Percentiles rank a stretch among this genome's conserved stretches.
Evolutionary conservation across 2,329 filamentous ascomycete species (phyloP).

Genomic region (Colletotrichum theobromicola): DNA sequence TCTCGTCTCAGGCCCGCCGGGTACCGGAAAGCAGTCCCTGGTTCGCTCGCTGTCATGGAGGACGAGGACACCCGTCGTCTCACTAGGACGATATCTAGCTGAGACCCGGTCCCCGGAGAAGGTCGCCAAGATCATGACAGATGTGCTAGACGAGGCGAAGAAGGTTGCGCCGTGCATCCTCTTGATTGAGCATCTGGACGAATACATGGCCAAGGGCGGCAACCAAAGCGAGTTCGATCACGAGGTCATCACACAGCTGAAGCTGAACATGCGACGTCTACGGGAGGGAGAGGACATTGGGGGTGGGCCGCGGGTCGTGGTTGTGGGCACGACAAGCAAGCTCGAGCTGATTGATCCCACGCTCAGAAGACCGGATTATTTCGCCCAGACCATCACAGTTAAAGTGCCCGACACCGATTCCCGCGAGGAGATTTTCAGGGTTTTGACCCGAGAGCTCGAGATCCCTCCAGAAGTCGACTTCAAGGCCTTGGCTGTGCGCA

Average conservation of each 20-base stretch:
- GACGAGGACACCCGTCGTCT: conserved; percentile 75
- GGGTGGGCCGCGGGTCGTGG: conserved; percentile 77
- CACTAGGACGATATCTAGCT: conserved; percentile 42
- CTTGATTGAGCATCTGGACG: conserved; percentile 90
- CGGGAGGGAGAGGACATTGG: conserved; percentile 70
- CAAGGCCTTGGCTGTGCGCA: conserved; percentile 75
- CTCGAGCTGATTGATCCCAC: conserved; percentile 86
- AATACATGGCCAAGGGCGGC: conserved; percentile 83
- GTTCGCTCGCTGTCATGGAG: conserved; percentile 76
- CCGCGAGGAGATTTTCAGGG: conserved; percentile 78
- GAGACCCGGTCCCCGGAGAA: conserved; percentile 38
- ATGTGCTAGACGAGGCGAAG: conserved; percentile 76
- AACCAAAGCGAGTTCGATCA: conserved; percentile 90
- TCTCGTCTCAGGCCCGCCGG: conserved; percentile 78
- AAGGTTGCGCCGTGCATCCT: conserved; percentile 85
- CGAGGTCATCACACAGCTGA: conserved; percentile 81
- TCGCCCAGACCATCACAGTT: conserved; percentile 85
- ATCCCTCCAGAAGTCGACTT: conserved; percentile 77
- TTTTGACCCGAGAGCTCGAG: conserved; percentile 70
- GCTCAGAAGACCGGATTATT: conserved; percentile 74
- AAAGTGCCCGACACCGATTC: conserved; percentile 82
- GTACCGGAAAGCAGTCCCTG: conserved; percentile 82
- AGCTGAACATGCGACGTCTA: conserved; percentile 86
- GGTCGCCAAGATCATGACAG: conserved; percentile 41
- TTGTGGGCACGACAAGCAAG: conserved; percentile 89